Evolutionary conservation across 1,284 basidiomycete genomes (phyloP).

Genomic region (Sutorius eximius): DNA sequence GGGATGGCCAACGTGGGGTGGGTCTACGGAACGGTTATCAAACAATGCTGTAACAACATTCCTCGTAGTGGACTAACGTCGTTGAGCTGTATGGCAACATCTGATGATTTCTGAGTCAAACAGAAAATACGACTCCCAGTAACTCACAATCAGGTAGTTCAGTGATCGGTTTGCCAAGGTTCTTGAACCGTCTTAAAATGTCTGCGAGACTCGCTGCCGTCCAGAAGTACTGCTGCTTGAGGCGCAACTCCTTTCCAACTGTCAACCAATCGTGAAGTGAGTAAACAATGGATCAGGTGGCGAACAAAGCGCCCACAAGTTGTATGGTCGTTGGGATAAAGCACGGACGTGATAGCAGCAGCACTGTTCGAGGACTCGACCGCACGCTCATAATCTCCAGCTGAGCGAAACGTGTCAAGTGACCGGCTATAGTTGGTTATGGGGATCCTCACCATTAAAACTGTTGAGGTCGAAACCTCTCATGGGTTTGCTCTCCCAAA

Average conservation of each 20-base stretch:
- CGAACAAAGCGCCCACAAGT: slow-evolving; percentile 43
- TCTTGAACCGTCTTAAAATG: slow-evolving; percentile 82
- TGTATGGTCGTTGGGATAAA: slow-evolving; percentile 86
- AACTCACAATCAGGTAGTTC: slow-evolving; percentile 78
- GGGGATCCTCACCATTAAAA: slow-evolving; percentile 70
- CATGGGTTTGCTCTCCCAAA: slow-evolving; percentile 88
- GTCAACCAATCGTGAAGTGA: slow-evolving; percentile 5
- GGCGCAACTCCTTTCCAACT: slow-evolving; percentile 88
- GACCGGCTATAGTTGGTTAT: neutral
- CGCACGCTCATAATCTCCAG: slow-evolving; percentile 87
- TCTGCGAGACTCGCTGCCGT: slow-evolving; percentile 84
- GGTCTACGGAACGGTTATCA: slow-evolving; percentile 50
- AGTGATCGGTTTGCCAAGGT: slow-evolving; percentile 69
- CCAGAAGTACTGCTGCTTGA: slow-evolving; percentile 96
- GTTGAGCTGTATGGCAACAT: slow-evolving; percentile 87
- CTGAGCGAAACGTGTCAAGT: slow-evolving; percentile 37
- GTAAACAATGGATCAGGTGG: neutral
- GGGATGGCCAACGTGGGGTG: slow-evolving; percentile 92
- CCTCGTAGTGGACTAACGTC: slow-evolving; percentile 49
- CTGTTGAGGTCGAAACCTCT: slow-evolving; percentile 90
- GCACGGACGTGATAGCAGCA: slow-evolving; percentile 86
- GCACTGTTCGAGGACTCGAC: slow-evolving; percentile 86
- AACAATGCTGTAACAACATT: neutral
- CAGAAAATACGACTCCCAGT: neutral
- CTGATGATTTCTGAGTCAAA: slow-evolving; percentile 37